Evolutionary conservation across 2,329 filamentous ascomycete genomes (phyloP), one percentile per base, ranked within the genome.

Genomic region (Diaporthe sp.): DNA sequence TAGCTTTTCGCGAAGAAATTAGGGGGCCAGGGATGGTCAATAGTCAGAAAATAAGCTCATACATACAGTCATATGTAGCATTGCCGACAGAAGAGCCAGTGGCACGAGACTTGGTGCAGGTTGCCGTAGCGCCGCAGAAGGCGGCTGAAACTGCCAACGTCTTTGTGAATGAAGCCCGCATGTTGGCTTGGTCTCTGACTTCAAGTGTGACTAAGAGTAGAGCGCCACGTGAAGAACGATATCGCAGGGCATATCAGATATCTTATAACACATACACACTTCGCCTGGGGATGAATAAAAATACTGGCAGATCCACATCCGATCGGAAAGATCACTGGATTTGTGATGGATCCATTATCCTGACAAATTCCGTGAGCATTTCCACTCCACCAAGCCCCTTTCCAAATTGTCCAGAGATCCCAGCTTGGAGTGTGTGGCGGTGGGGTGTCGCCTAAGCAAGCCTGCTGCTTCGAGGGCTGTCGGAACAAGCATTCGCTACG

Each of bases 281-380:
- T n/a, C 60, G 6, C 9, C 13, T 40, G 12, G 64, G 19, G 4
- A 45, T 38, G 15, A 15, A 13, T 12, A 33, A 38, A 22, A 38
- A 19, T 22, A 35, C 17, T 4, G 17, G 30, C n/a, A 38, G 45
- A 52, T 35, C 30, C 13, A 8, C 33, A 22, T 10, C 64, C 45
- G 45, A 67, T 52, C 30, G 64, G 28, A 15, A 28, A 8, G 30
- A 28, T 67, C 10, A 52, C 22, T 28, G 17, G 64, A 67, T 67
- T 67, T 67, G 64, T 52, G 30, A 52, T 67, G 60, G 60, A 66
- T 25, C 60, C 60, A 66, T 66, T 35, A 47, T 52, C 30, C 64
- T 52, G 30, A 67, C 45, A 47, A 52, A 67, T 67, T 12, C 45
- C 22, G 15, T 42, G 13, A 52, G 15, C 2, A 19, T 52, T 9